Conservation (phyloP, 1,284 basidiomycete genomes). For the Cryptococcus sp. region DNA sequence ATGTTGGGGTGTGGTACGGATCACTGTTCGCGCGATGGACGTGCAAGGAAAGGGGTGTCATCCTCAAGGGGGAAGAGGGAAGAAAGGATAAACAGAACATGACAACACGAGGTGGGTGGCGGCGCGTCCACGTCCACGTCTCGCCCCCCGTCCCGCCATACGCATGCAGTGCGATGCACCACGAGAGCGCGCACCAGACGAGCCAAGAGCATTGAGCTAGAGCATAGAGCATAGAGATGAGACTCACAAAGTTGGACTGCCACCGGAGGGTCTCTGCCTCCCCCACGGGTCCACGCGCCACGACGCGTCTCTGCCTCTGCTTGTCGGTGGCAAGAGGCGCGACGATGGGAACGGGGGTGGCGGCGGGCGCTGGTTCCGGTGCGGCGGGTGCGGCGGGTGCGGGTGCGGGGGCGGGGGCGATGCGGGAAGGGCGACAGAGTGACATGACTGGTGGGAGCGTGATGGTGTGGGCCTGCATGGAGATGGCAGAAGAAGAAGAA, state of each 20-base stretch:
- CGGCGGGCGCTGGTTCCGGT: slow-evolving; percentile 4
- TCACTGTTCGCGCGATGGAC: no score
- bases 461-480: background rate
- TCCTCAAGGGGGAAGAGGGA: no score
- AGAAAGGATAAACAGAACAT: background rate
- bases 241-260: slow-evolving; percentile 1
- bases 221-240: background rate
- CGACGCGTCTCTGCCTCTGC: background rate
- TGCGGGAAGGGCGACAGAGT: slow-evolving; percentile 3
- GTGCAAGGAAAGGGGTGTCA: no score
- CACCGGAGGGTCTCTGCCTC: background rate
- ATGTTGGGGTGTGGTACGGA: no score
- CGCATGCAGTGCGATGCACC: no score
- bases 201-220: no score
- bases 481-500: background rate
- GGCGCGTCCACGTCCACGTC: background rate
- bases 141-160: no score
- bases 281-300: background rate
- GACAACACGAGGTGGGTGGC: background rate
- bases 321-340: background rate
- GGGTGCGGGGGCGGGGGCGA: slow-evolving; percentile 1
- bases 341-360: slow-evolving; percentile 7
- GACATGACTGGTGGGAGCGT: slow-evolving; percentile 1
- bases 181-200: no score
- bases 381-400: background rate